Percentiles rank a stretch among this genome's conserved stretches.
These are phyloP conservation scores for Melocanna baccifera DNA, from an alignment of 176 grass and related monocot genomes.

Conservation along the genomic window DNA sequence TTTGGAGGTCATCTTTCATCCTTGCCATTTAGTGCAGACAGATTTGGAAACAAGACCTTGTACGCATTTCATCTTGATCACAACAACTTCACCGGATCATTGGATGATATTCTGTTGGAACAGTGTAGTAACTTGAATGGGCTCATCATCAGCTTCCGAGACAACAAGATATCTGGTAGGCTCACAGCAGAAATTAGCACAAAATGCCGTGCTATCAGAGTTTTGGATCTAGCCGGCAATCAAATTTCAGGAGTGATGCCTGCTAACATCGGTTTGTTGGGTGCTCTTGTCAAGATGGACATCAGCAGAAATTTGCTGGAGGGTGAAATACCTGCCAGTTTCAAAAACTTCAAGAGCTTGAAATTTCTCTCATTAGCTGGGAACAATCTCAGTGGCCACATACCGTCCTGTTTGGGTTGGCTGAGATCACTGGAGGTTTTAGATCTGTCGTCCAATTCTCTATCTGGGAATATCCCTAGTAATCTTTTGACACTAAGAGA, in stretches of 20 bases:
- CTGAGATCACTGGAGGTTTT: conserved; percentile 68
- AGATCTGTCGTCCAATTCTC: conserved; percentile 86
- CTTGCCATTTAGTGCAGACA: conserved; percentile 53
- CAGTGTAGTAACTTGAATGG: conserved; percentile 57
- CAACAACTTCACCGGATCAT: conserved; percentile 64
- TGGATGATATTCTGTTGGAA: conserved; percentile 61
- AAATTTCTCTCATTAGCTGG: conserved; percentile 69
- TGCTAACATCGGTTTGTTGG: conserved; percentile 56
- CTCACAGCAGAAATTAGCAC: conserved; percentile 42
- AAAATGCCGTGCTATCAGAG: conserved; percentile 59
- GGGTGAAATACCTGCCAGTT: conserved; percentile 60
- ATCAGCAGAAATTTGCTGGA: conserved; percentile 66
- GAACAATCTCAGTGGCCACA: conserved; percentile 66
- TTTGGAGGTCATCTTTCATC: conserved; percentile 53
- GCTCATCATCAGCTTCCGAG: conserved; percentile 49
- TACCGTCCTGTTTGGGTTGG: conserved; percentile 54
- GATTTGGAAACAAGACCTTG: conserved; percentile 44
- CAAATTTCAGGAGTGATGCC: conserved; percentile 72
- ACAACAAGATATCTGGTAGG: conserved; percentile 61
- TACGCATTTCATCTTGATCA: conserved; percentile 59
- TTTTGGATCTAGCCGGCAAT: conserved; percentile 73
- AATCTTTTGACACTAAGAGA: conserved; percentile 49
- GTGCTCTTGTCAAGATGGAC: conserved; percentile 58
- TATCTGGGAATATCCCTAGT: conserved; percentile 60
- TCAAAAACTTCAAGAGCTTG: conserved; percentile 57